These are phyloP conservation scores for Stemphylium beticola DNA, from an alignment of 2,329 filamentous ascomycete genomes.

Conservation along the genomic window DNA sequence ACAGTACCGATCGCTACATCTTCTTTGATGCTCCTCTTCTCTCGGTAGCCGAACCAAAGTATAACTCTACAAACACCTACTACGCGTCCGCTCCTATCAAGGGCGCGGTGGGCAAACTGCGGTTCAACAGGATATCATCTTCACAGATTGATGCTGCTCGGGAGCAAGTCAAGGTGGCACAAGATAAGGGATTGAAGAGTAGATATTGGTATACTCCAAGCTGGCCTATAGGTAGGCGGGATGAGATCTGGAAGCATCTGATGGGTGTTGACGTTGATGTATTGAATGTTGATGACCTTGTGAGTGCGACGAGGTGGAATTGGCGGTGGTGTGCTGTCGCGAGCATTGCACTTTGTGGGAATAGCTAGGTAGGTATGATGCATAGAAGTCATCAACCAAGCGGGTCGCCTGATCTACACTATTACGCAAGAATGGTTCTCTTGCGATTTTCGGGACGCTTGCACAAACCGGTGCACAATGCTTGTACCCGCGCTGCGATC, in stretches of 20 bases:
- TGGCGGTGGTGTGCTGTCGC: conserved; percentile 28
- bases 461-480: neutral
- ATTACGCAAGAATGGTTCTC: conserved; percentile 1
- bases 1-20: conserved; percentile 63
- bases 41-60: conserved; percentile 31
- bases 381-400: neutral
- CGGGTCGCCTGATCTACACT: neutral
- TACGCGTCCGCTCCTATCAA: conserved; percentile 33
- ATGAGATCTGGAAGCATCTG: conserved; percentile 29
- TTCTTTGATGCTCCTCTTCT: conserved; percentile 72
- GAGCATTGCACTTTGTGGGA: conserved; percentile 33
- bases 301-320: conserved; percentile 25
- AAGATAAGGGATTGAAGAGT: conserved; percentile 25
- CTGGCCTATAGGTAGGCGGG: conserved; percentile 28
- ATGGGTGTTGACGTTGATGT: conserved; percentile 20
- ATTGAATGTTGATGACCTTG: conserved; percentile 32
- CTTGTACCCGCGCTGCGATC: neutral
- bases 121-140: conserved; percentile 17
- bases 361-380: conserved; percentile 16
- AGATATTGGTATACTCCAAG: conserved; percentile 33
- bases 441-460: neutral
- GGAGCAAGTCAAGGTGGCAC: conserved; percentile 13
- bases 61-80: conserved; percentile 35
- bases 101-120: conserved; percentile 25
- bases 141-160: conserved; percentile 10